phyloP scores from a whole-genome alignment of 192 early-diverging fungal species.

The Umbelopsis ramanniana region DNA sequence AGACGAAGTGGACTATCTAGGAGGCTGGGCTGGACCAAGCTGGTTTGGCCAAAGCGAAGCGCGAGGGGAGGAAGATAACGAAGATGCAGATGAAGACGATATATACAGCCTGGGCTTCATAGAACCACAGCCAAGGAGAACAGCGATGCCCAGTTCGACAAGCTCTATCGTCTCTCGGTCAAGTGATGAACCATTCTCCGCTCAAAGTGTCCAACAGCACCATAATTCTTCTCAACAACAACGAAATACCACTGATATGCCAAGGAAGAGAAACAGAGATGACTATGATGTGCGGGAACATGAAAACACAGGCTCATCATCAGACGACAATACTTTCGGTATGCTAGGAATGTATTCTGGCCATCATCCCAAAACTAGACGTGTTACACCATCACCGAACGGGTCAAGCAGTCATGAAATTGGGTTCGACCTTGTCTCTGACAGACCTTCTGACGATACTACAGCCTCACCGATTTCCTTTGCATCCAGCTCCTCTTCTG shows the following conservation, averaged over 20 bases:
- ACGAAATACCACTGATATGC: neutral
- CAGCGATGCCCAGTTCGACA: neutral
- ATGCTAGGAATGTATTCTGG: neutral
- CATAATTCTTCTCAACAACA: neutral
- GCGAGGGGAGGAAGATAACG: neutral
- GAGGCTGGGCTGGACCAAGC: neutral
- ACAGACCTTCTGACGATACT: neutral
- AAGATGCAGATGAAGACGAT: neutral
- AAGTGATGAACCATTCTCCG: neutral
- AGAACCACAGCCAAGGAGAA: neutral
- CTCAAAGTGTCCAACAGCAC: neutral
- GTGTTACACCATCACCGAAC: neutral
- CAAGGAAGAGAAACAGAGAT: neutral
- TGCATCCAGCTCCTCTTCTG: neutral
- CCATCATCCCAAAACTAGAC: neutral
- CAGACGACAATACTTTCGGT: neutral
- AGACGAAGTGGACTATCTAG: neutral
- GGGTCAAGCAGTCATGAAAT: neutral
- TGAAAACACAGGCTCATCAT: neutral
- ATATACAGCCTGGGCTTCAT: conserved; percentile 10
- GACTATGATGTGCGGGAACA: neutral
- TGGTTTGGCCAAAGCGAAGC: neutral
- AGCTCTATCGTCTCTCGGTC: neutral
- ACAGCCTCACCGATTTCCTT: neutral
- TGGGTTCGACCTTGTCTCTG: neutral